Conservation (phyloP, 2,329 filamentous ascomycete genomes). For the Pseudomassariella vexata region DNA sequence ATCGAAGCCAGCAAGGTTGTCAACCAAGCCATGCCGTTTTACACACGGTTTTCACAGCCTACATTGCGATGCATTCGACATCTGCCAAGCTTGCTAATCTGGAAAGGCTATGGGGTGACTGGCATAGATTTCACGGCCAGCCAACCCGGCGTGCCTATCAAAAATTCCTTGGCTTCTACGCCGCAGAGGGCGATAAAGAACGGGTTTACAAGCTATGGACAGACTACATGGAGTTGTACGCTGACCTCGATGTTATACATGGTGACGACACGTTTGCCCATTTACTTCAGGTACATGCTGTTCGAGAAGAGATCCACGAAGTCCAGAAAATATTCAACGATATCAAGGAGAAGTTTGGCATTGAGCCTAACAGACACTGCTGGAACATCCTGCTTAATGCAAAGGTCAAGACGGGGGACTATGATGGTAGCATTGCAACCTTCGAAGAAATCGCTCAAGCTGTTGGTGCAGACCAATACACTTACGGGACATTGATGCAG, state of each 20-base stretch:
- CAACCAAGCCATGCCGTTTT: conserved; percentile 33
- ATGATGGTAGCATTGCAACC: conserved; percentile 56
- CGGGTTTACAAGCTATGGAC: conserved; percentile 39
- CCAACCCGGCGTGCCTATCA: conserved; percentile 40
- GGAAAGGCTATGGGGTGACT: conserved; percentile 43
- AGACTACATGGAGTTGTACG: conserved; percentile 31
- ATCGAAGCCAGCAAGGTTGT: conserved; percentile 34
- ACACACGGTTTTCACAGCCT: conserved; percentile 34
- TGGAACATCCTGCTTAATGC: conserved; percentile 78
- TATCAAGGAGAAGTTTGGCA: conserved; percentile 49
- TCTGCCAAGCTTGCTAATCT: conserved; percentile 32
- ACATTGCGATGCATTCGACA: conserved; percentile 24
- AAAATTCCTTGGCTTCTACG: conserved; percentile 44
- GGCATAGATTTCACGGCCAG: conserved; percentile 32
- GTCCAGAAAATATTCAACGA: conserved; percentile 56
- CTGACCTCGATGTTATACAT: conserved; percentile 23
- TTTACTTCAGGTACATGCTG: conserved; percentile 66
- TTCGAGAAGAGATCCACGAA: conserved; percentile 56
- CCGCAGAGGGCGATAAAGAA: conserved; percentile 38
- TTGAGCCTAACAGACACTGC: conserved; percentile 51
- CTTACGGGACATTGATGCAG: conserved; percentile 69
- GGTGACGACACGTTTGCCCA: conserved; percentile 41
- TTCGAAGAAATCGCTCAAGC: conserved; percentile 54
- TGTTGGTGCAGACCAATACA: conserved; percentile 53
- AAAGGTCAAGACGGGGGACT: conserved; percentile 59